These are phyloP conservation scores for Conidiobolus incongruus DNA, from an alignment of 371 early-diverging fungal genomes.

Conservation along the genomic window DNA sequence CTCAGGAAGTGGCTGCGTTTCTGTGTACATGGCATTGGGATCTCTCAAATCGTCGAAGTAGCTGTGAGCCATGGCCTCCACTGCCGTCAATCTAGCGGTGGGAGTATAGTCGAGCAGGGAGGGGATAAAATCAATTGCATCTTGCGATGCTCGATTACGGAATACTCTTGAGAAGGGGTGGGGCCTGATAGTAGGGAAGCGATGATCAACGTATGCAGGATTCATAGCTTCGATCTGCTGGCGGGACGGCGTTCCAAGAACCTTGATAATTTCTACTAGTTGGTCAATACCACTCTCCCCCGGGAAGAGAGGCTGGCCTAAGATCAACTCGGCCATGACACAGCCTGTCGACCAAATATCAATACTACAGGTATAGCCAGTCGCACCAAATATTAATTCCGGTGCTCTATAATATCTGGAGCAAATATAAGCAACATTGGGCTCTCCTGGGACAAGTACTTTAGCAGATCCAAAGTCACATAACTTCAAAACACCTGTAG, in stretches of 20 bases:
- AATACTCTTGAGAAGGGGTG: constrained; percentile 77
- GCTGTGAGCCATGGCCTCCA: constrained; percentile 82
- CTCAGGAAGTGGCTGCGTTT: constrained; percentile 58
- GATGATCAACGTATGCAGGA: constrained; percentile 90
- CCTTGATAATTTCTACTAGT: constrained; percentile 97
- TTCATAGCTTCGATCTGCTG: constrained; percentile 93
- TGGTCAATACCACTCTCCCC: constrained; percentile 99
- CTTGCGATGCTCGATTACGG: constrained; percentile 56
- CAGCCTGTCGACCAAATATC: constrained; percentile 98
- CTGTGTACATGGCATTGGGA: constrained; percentile 54
- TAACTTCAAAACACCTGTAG: constrained; percentile 76
- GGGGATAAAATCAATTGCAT: constrained; percentile 73
- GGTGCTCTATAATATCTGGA: no score
- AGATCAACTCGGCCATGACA: constrained; percentile 97
- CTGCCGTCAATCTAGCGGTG: constrained; percentile 65
- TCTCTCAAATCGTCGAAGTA: constrained; percentile 92
- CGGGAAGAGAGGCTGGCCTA: constrained; percentile 91
- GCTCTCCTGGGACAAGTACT: constrained; percentile 63
- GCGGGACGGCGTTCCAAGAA: constrained; percentile 93
- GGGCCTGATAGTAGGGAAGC: constrained; percentile 93
- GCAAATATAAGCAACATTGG: no score
- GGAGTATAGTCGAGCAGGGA: constrained; percentile 92
- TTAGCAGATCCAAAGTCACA: constrained; percentile 99
- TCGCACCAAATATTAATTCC: constrained; percentile 94
- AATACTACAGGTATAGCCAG: constrained; percentile 79